Conservation (phyloP, 768 basidiomycete species). For the Lenzites betulinus region DNA sequence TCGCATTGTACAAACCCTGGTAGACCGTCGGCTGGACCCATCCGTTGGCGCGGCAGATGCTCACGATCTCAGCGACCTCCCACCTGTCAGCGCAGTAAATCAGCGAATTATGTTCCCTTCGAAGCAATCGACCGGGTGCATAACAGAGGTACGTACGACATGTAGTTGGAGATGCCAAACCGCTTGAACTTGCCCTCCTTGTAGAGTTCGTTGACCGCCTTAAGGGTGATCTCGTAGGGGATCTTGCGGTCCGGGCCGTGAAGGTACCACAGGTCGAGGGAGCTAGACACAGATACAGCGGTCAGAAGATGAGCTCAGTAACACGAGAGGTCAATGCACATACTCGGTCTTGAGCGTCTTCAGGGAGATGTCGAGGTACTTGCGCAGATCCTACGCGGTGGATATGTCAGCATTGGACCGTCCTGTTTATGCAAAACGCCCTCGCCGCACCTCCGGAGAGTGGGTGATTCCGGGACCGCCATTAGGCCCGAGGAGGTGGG, state of each 20-base stretch:
- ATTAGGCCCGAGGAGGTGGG: background rate
- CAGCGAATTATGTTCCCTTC: background rate
- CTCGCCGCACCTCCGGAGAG: background rate
- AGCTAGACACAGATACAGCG: slow-evolving; percentile 7
- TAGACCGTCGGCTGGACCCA: slow-evolving; percentile 53
- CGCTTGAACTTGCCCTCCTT: slow-evolving; percentile 54
- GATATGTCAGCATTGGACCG: background rate
- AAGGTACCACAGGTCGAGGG: slow-evolving; percentile 50
- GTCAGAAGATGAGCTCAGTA: too few species aligned
- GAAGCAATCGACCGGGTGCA: too few species aligned
- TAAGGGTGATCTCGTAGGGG: slow-evolving; percentile 48
- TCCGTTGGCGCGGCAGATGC: slow-evolving; percentile 43
- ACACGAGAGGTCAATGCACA: background rate
- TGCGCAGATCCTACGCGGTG: slow-evolving; percentile 35
- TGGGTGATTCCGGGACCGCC: background rate
- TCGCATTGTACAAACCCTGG: slow-evolving; percentile 49
- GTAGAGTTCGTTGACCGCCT: slow-evolving; percentile 49
- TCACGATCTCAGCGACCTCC: slow-evolving; percentile 49
- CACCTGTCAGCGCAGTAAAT: slow-evolving; percentile 25
- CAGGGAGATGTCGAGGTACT: slow-evolving; percentile 37
- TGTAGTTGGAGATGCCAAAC: slow-evolving; percentile 48
- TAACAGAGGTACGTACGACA: slow-evolving; percentile 34
- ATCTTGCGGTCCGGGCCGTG: slow-evolving; percentile 48
- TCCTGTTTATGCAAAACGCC: background rate
- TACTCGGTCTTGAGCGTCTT: slow-evolving; percentile 52